Conservation (phyloP, 2,329 filamentous ascomycete genomes). For the Teratosphaeria gauchensis region DNA sequence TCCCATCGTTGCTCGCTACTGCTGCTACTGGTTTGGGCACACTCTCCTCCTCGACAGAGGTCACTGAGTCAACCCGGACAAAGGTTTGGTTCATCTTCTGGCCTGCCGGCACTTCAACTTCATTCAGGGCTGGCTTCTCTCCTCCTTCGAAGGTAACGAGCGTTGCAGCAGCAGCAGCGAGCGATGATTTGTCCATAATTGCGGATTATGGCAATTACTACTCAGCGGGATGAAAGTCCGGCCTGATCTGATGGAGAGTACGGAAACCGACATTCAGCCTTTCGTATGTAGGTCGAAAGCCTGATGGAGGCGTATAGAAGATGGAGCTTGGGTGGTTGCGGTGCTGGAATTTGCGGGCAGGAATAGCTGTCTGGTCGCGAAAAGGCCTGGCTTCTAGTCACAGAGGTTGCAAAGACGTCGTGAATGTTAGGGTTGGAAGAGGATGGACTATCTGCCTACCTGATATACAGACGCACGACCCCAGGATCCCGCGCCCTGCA, state of each 20-base stretch:
- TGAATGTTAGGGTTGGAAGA: not conserved
- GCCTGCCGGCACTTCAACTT: not conserved
- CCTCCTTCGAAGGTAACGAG: conserved; percentile 10
- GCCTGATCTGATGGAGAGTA: conserved; percentile 35
- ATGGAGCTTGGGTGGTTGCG: not conserved
- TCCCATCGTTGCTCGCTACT: conserved; percentile 7
- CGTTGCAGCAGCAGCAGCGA: conserved; percentile 21
- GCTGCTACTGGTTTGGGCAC: not conserved
- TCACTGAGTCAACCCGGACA: conserved; percentile 6
- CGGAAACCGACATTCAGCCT: conserved; percentile 24
- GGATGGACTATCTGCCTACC: not conserved
- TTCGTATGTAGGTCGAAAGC: not conserved
- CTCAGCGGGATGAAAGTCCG: conserved; percentile 37
- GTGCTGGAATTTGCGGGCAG: not conserved
- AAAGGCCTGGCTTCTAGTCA: not conserved
- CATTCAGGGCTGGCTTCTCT: conserved; percentile 31
- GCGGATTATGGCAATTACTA: conserved; percentile 22
- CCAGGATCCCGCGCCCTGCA: not conserved
- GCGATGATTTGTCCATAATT: conserved; percentile 37
- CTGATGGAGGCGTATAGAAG: not conserved
- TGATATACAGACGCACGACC: not conserved
- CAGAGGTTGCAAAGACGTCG: not conserved
- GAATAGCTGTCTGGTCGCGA: not conserved
- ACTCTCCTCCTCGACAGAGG: not conserved
- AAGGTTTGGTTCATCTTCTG: not conserved